Conservation (phyloP, 495 filamentous ascomycete genomes). For the Tetracladium setigerum region DNA sequence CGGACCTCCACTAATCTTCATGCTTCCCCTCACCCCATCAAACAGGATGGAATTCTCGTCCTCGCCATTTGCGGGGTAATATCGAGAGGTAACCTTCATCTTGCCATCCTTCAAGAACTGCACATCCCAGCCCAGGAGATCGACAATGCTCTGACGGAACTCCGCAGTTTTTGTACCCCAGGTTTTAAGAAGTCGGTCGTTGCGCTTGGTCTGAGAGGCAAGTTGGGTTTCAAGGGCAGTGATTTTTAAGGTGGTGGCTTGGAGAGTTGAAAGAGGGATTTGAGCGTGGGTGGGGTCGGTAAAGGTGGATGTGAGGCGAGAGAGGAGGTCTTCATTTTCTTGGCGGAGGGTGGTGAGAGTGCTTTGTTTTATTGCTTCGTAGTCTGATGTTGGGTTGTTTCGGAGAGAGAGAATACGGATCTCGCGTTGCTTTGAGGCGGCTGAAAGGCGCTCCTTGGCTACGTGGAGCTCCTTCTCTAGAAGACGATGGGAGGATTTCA, state of each 20-base stretch:
- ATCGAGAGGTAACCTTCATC: slow-evolving; percentile 75
- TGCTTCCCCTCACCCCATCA: slow-evolving; percentile 87
- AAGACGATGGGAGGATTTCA: slow-evolving; percentile 57
- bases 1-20: slow-evolving; percentile 92
- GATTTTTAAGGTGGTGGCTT: slow-evolving; percentile 55
- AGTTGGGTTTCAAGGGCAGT: slow-evolving; percentile 68
- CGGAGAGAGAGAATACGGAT: slow-evolving; percentile 83
- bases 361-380: slow-evolving; percentile 70
- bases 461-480: slow-evolving; percentile 71
- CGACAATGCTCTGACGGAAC: slow-evolving; percentile 88
- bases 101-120: slow-evolving; percentile 91
- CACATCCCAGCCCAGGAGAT: slow-evolving; percentile 82
- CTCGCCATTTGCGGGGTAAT: slow-evolving; percentile 63
- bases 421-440: slow-evolving; percentile 63
- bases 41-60: slow-evolving; percentile 91
- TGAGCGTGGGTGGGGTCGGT: neutral
- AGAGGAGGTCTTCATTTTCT: slow-evolving; percentile 78
- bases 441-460: slow-evolving; percentile 57
- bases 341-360: slow-evolving; percentile 68
- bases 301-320: slow-evolving; percentile 53
- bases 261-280: slow-evolving; percentile 13
- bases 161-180: slow-evolving; percentile 83
- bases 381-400: slow-evolving; percentile 80
- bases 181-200: slow-evolving; percentile 78
- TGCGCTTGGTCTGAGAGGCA: slow-evolving; percentile 78